phyloP scores from a whole-genome alignment of 2,329 filamentous ascomycete genomes.

The Claviceps purpurea region DNA sequence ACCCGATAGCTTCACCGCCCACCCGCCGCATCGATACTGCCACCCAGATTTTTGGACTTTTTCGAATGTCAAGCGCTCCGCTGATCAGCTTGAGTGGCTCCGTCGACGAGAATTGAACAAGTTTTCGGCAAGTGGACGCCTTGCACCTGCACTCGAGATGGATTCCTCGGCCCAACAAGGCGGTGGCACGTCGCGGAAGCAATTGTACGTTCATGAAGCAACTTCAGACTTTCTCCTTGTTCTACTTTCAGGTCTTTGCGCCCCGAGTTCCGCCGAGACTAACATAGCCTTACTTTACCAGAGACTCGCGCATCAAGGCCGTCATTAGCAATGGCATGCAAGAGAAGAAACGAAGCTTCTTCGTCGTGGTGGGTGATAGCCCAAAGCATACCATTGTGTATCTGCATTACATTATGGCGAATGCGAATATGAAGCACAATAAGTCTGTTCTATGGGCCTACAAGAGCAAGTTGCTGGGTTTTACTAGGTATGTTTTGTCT shows the following conservation, averaged over 20 bases:
- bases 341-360: conserved; percentile 97
- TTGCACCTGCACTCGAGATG: conserved; percentile 6
- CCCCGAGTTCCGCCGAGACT: background rate
- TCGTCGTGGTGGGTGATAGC: conserved; percentile 83
- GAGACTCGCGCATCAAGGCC: conserved; percentile 80
- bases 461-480: conserved; percentile 92
- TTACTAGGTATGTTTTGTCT: conserved; percentile 47
- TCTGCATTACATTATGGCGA: conserved; percentile 81
- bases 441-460: conserved; percentile 98
- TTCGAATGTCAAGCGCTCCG: conserved; percentile 6
- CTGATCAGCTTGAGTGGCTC: background rate
- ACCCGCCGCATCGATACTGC: conserved; percentile 21
- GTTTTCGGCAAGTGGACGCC: conserved; percentile 6
- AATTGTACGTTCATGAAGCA: conserved; percentile 27
- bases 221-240: background rate
- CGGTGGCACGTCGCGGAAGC: conserved; percentile 46
- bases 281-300: conserved; percentile 18
- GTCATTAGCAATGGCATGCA: conserved; percentile 84
- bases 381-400: conserved; percentile 96
- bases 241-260: background rate
- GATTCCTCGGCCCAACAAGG: conserved; percentile 2
- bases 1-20: conserved; percentile 19
- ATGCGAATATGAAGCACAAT: conserved; percentile 72
- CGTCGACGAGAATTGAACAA: background rate
- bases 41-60: conserved; percentile 27